phyloP scores from a whole-genome alignment of 129 eudicot genomes.

The Lonicera japonica region DNA sequence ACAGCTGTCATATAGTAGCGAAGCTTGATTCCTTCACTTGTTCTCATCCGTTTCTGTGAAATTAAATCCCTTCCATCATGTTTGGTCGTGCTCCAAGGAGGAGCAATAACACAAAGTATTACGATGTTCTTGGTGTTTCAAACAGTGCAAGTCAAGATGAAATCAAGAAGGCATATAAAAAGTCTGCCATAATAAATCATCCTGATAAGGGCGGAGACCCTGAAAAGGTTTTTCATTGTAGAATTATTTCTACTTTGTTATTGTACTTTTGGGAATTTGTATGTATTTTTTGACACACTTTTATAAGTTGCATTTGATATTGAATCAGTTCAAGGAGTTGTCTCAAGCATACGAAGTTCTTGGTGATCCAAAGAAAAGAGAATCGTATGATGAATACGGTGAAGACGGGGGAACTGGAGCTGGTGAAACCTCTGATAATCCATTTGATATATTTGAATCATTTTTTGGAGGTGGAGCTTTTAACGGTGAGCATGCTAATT shows the following conservation, averaged over 20 bases:
- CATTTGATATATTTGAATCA: conserved; percentile 60
- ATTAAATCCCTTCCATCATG: conserved; percentile 35
- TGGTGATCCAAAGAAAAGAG: conserved; percentile 70
- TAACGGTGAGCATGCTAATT: conserved; percentile 37
- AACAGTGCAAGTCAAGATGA: conserved; percentile 65
- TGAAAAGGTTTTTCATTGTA: conserved; percentile 50
- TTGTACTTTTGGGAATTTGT: background rate
- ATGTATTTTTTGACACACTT: background rate
- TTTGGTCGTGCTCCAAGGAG: conserved; percentile 70
- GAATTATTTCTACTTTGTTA: background rate
- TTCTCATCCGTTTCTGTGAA: conserved; percentile 9
- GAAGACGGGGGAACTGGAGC: conserved; percentile 90
- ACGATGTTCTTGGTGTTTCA: conserved; percentile 70
- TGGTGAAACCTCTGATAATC: conserved; percentile 36
- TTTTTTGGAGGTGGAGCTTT: conserved; percentile 58
- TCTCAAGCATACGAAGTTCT: conserved; percentile 88
- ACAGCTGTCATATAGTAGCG: background rate
- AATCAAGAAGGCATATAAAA: conserved; percentile 75
- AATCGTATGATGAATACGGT: conserved; percentile 74
- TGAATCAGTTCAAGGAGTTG: conserved; percentile 67
- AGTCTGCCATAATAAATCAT: conserved; percentile 78
- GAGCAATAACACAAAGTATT: conserved; percentile 63
- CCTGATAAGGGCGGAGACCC: conserved; percentile 98
- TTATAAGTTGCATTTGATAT: background rate
- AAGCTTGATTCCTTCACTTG: background rate